A percentile compares a stretch with the other conserved stretches of the same genome.
Conservation (phyloP, 228 moss, liverwort and hornwort genomes). For the Sphagnum magellanicum region DNA sequence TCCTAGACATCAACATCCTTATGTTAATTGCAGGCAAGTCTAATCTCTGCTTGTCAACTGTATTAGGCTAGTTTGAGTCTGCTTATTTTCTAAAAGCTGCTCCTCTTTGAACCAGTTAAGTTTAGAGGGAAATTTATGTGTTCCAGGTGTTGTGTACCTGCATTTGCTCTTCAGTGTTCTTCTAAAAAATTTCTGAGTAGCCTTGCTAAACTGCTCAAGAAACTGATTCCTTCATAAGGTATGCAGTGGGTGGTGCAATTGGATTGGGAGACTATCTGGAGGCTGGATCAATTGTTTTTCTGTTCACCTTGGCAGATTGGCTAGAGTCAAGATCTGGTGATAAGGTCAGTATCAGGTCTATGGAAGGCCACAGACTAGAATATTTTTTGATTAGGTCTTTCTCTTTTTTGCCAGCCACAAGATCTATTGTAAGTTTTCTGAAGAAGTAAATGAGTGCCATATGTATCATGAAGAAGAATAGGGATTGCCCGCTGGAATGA, state of each 20-base stretch:
- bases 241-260: conserved; percentile 77
- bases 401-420: background rate
- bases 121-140: too few species aligned
- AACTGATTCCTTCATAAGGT: background rate
- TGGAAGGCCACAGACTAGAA: background rate
- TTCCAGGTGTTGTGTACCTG: too few species aligned
- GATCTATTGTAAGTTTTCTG: background rate
- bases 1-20: conserved; percentile 61
- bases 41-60: background rate
- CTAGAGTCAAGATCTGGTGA: conserved; percentile 80
- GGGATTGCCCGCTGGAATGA: too few species aligned
- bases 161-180: too few species aligned
- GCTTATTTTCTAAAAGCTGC: too few species aligned
- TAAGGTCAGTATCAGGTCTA: conserved; percentile 25
- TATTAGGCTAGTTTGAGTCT: too few species aligned
- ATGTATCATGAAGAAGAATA: too few species aligned
- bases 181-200: too few species aligned
- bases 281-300: conserved; percentile 87
- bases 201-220: too few species aligned
- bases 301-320: conserved; percentile 88
- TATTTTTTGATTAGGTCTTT: background rate
- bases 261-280: conserved; percentile 89
- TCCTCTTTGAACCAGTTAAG: too few species aligned
- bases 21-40: conserved; percentile 48
- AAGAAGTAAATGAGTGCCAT: background rate